Percentiles rank a stretch among this genome's conserved stretches.
Evolutionary conservation across 2,329 filamentous ascomycete genomes (phyloP).

Genomic region (Gremmenia infestans): DNA sequence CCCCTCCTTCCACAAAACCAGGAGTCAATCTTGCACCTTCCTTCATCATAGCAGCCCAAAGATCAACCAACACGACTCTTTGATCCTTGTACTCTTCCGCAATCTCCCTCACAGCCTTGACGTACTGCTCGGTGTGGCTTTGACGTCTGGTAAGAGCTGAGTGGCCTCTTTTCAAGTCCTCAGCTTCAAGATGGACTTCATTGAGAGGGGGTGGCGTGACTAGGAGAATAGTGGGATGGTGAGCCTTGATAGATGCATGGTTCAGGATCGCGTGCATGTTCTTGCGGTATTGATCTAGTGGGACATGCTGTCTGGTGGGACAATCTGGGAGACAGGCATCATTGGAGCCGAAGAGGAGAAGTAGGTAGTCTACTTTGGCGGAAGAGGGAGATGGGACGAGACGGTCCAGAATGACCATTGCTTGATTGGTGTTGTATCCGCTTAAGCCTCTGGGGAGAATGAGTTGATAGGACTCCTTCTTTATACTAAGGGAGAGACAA

Average conservation of each 20-base stretch:
- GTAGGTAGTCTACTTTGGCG: conserved; percentile 60
- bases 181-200: conserved; percentile 37
- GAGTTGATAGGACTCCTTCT: not conserved
- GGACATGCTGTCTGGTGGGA: conserved; percentile 67
- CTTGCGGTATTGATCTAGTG: conserved; percentile 65
- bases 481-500: conserved; percentile 36
- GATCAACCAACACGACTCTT: conserved; percentile 63
- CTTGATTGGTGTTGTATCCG: conserved; percentile 79
- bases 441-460: conserved; percentile 24
- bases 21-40: conserved; percentile 55
- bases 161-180: conserved; percentile 28
- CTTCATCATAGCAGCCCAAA: conserved; percentile 75
- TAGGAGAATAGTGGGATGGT: conserved; percentile 69
- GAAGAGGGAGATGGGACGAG: conserved; percentile 64
- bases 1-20: conserved; percentile 3
- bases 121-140: conserved; percentile 57
- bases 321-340: conserved; percentile 68
- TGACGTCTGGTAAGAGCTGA: conserved; percentile 49
- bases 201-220: conserved; percentile 81
- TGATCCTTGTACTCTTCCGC: conserved; percentile 20
- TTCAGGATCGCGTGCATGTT: conserved; percentile 69
- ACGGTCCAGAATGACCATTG: conserved; percentile 60
- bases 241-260: conserved; percentile 64
- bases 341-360: conserved; percentile 82
- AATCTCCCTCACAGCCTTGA: conserved; percentile 53